phyloP scores from a whole-genome alignment of 2,329 filamentous ascomycete genomes.

The Sclerotinia borealis region DNA sequence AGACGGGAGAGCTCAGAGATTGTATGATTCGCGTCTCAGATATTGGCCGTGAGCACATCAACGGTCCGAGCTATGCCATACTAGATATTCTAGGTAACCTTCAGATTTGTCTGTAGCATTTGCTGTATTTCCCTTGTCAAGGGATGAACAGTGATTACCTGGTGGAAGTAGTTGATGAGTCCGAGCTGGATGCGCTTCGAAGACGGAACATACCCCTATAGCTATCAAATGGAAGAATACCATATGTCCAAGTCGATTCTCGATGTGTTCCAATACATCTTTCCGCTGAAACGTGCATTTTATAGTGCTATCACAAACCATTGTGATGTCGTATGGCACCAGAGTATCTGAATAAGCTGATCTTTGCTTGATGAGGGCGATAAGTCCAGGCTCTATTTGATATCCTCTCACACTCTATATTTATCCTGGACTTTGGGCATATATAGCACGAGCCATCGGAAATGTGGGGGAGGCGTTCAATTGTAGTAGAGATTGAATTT shows the following conservation, averaged over 20 bases:
- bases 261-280: not conserved
- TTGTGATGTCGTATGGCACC: not conserved
- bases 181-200: not conserved
- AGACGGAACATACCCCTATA: not conserved
- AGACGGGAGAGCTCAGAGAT: not conserved
- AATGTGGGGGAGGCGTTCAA: not conserved
- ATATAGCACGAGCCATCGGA: not conserved
- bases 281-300: not conserved
- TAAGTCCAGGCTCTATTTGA: not conserved
- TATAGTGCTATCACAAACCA: not conserved
- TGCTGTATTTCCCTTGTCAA: not conserved
- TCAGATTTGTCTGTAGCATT: not conserved
- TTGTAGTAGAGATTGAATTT: not conserved
- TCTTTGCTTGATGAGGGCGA: not conserved
- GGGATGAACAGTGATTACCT: not conserved
- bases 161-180: not conserved
- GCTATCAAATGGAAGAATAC: not conserved
- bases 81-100: not conserved
- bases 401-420: not conserved
- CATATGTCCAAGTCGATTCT: not conserved
- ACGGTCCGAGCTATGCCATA: not conserved
- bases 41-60: not conserved
- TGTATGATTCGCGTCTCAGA: constrained; percentile 11
- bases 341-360: not conserved
- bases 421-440: not conserved